Evolutionary conservation across 2,329 filamentous ascomycete genomes (phyloP), one percentile per base, ranked within the genome.

Genomic region (Venturia aucupariae): DNA sequence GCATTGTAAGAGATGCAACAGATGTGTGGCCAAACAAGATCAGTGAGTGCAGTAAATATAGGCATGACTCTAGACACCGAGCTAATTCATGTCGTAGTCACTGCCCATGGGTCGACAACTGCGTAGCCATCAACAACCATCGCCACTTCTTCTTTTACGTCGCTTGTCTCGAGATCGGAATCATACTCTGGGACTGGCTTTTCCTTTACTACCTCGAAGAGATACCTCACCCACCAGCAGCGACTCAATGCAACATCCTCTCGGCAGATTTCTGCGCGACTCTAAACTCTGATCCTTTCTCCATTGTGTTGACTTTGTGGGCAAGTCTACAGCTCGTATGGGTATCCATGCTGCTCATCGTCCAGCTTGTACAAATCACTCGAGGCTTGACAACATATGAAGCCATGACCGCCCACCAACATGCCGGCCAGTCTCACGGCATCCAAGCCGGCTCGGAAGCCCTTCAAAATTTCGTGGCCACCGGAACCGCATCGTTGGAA

Each of bases 41-140:
- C 94, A 99, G 91, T 95, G 78, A 82, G 90, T 82, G 64, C 6
- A 17, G 13, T 22, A 38, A 2, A 27, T 11, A 60, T 4, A 64
- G 19, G 35, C 48, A 15, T 22, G 13, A 60, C 62, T 24, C 30
- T 44, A 19, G 19, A 30, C 10, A 32, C 4, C 19, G 17, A 32
- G 62, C 48, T 44, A 44, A 51, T 39, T 73, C 60, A 27, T 3
- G 15, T 55, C n/a, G 39, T 68, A 95, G 91, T 72, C 94, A 99
- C 73, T 99, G 94, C 72, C 94, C 94, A 0, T 99, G 94, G 94
- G 90, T 97, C 30, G 90, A 96, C 77, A 97, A 97, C 76, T 99
- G 94, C 71, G 85, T 99, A 51, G 94, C 90, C 54, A 85, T 94
- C 68, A 97, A 97, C 78, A 99, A 97, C 74, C 90, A 97, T 72